These are phyloP conservation scores for Penicillium daleae DNA, from an alignment of 495 filamentous ascomycete genomes.

Conservation along the genomic window DNA sequence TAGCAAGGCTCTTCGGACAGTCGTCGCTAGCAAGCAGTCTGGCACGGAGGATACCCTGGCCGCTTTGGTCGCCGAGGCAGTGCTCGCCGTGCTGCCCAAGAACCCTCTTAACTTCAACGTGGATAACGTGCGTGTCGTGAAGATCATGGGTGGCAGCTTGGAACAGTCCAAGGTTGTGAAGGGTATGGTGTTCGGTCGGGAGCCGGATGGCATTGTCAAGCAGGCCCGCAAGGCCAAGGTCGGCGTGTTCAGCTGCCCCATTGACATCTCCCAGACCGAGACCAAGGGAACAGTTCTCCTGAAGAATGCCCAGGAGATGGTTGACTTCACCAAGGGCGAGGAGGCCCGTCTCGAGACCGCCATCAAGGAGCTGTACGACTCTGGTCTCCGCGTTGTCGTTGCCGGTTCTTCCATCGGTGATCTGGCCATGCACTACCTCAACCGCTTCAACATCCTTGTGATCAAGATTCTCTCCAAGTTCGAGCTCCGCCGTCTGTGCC, in stretches of 20 bases:
- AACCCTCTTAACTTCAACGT: slow-evolving; percentile 99
- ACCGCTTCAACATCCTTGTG: slow-evolving; percentile 91
- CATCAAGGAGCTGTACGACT: slow-evolving; percentile 95
- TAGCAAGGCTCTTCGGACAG: slow-evolving; percentile 93
- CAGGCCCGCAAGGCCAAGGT: slow-evolving; percentile 92
- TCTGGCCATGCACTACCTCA: slow-evolving; percentile 95
- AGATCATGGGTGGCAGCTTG: slow-evolving; percentile 97
- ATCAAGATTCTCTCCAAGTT: slow-evolving; percentile 99
- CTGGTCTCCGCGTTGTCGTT: slow-evolving; percentile 87
- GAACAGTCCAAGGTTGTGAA: slow-evolving; percentile 93
- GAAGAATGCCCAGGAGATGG: slow-evolving; percentile 97
- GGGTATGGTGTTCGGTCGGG: slow-evolving; percentile 97
- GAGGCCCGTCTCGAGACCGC: slow-evolving; percentile 85
- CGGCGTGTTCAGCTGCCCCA: slow-evolving; percentile 92
- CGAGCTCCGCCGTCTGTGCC: slow-evolving; percentile 89
- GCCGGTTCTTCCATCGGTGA: slow-evolving; percentile 92
- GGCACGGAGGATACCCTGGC: slow-evolving; percentile 89
- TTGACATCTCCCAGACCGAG: slow-evolving; percentile 95
- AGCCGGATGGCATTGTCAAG: slow-evolving; percentile 89
- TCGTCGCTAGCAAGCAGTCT: slow-evolving; percentile 94
- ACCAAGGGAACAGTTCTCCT: slow-evolving; percentile 99
- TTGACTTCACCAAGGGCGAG: slow-evolving; percentile 97
- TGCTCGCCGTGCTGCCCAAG: slow-evolving; percentile 92
- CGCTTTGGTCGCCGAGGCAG: slow-evolving; percentile 85
- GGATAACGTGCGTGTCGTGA: slow-evolving; percentile 98